phyloP scores from a whole-genome alignment of 2,329 filamentous ascomycete genomes.

The Cytospora piceicola region DNA sequence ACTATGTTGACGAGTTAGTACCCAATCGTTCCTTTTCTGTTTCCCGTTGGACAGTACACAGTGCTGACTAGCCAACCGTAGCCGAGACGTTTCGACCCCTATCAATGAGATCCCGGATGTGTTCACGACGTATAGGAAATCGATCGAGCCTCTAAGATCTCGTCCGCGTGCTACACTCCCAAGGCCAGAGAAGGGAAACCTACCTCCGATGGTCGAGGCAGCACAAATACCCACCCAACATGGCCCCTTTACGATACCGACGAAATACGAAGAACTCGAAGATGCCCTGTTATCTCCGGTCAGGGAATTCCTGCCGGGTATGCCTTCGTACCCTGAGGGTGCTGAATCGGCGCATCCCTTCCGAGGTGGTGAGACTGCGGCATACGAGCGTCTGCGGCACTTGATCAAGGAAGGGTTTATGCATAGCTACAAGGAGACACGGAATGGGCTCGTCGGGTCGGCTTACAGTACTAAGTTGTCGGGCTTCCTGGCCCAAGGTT shows the following conservation, averaged over 20 bases:
- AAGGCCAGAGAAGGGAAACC: slow-evolving; percentile 49
- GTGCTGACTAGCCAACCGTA: slow-evolving; percentile 41
- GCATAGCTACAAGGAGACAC: slow-evolving; percentile 68
- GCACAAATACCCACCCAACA: slow-evolving; percentile 60
- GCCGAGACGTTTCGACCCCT: slow-evolving; percentile 62
- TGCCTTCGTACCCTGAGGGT: slow-evolving; percentile 56
- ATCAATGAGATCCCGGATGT: slow-evolving; percentile 71
- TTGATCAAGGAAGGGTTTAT: slow-evolving; percentile 65
- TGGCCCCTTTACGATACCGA: slow-evolving; percentile 66
- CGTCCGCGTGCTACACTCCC: slow-evolving; percentile 63
- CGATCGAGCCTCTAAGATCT: slow-evolving; percentile 69
- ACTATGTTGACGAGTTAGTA: slow-evolving; percentile 76
- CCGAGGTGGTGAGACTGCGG: slow-evolving; percentile 67
- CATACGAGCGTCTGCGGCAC: slow-evolving; percentile 60
- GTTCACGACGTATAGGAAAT: slow-evolving; percentile 76
- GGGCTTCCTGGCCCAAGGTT: slow-evolving; percentile 72
- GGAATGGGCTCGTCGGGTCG: slow-evolving; percentile 70
- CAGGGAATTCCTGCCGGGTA: slow-evolving; percentile 51
- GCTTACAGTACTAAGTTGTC: slow-evolving; percentile 80
- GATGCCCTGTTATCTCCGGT: slow-evolving; percentile 62
- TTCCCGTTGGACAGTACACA: no score
- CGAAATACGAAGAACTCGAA: slow-evolving; percentile 56
- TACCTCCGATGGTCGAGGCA: slow-evolving; percentile 61
- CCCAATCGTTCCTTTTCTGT: neutral
- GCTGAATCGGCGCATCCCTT: slow-evolving; percentile 68